These are phyloP conservation scores for Auricularia sp. DNA, from an alignment of 768 basidiomycete genomes.

Conservation along the genomic window DNA sequence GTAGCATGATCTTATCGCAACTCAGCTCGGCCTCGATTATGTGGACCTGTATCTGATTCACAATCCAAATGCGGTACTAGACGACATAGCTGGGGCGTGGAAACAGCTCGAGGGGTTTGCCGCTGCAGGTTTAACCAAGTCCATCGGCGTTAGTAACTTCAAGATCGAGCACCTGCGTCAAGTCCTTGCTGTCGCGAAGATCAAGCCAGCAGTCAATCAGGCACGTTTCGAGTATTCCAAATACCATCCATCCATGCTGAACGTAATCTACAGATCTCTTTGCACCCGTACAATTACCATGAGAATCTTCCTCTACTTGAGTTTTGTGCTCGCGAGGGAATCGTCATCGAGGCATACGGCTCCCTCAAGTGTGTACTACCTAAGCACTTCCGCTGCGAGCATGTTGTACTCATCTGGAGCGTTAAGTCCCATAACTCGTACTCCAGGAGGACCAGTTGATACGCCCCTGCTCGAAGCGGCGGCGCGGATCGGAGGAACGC, in stretches of 20 bases:
- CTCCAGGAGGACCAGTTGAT: slow-evolving; percentile 49
- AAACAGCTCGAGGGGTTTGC: slow-evolving; percentile 45
- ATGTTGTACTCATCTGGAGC: background rate
- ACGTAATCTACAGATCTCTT: slow-evolving; percentile 37
- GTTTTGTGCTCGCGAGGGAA: slow-evolving; percentile 44
- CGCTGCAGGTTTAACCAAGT: slow-evolving; percentile 32
- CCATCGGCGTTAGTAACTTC: slow-evolving; percentile 67
- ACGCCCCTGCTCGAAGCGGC: slow-evolving; percentile 43
- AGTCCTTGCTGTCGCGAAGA: slow-evolving; percentile 38
- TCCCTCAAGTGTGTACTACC: slow-evolving; percentile 40
- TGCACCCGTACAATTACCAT: slow-evolving; percentile 66
- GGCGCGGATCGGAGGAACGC: slow-evolving; percentile 40
- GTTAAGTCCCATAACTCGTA: slow-evolving; percentile 22
- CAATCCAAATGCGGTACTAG: slow-evolving; percentile 23
- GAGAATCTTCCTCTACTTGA: slow-evolving; percentile 46
- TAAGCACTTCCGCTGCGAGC: background rate
- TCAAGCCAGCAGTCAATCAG: slow-evolving; percentile 66
- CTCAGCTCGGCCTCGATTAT: slow-evolving; percentile 48
- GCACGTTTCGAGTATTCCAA: slow-evolving; percentile 21
- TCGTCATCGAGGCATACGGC: slow-evolving; percentile 56
- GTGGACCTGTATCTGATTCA: slow-evolving; percentile 71
- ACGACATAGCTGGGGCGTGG: slow-evolving; percentile 38
- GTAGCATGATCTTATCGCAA: background rate
- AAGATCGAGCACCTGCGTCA: slow-evolving; percentile 39
- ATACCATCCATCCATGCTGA: slow-evolving; percentile 6